Percentiles rank a stretch among this genome's conserved stretches.
These are phyloP conservation scores for Fusarium sororula DNA, from an alignment of 2,329 filamentous ascomycete species.

Conservation along the genomic window DNA sequence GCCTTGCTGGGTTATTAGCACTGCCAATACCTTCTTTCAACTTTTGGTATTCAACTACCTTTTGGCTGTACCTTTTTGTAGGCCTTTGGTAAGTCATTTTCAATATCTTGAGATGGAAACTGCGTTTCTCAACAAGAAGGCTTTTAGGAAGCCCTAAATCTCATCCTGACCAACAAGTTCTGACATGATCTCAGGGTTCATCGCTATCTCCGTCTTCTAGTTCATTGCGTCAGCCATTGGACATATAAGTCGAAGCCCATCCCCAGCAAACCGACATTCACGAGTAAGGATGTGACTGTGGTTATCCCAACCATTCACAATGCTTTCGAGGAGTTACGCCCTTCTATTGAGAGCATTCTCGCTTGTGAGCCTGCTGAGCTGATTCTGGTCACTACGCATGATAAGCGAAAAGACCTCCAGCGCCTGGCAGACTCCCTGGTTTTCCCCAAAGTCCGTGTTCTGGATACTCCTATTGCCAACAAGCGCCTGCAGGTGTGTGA, in stretches of 20 bases:
- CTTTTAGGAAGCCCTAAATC: neutral
- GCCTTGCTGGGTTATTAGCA: conserved; percentile 29
- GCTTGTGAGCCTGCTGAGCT: conserved; percentile 75
- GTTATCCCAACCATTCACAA: conserved; percentile 94
- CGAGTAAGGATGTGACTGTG: conserved; percentile 86
- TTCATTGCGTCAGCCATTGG: conserved; percentile 89
- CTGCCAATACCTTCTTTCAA: conserved; percentile 39
- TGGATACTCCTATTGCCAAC: conserved; percentile 86
- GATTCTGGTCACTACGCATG: conserved; percentile 86
- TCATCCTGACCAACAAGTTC: neutral
- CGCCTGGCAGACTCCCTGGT: conserved; percentile 70
- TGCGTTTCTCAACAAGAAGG: neutral
- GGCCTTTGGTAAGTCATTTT: conserved; percentile 57
- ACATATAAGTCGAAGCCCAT: conserved; percentile 85
- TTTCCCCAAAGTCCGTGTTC: conserved; percentile 73
- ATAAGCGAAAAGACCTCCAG: conserved; percentile 76
- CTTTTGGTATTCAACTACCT: conserved; percentile 55
- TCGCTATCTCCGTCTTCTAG: conserved; percentile 85
- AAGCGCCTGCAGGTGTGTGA: conserved; percentile 94
- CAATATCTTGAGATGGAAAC: neutral
- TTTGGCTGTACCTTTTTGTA: conserved; percentile 57
- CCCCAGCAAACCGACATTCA: conserved; percentile 81
- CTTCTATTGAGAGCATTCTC: conserved; percentile 81
- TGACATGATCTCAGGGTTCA: conserved; percentile 70
- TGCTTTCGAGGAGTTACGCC: conserved; percentile 81